Conservation (phyloP, 176 grass and related monocot species). For the Olyra latifolia region DNA sequence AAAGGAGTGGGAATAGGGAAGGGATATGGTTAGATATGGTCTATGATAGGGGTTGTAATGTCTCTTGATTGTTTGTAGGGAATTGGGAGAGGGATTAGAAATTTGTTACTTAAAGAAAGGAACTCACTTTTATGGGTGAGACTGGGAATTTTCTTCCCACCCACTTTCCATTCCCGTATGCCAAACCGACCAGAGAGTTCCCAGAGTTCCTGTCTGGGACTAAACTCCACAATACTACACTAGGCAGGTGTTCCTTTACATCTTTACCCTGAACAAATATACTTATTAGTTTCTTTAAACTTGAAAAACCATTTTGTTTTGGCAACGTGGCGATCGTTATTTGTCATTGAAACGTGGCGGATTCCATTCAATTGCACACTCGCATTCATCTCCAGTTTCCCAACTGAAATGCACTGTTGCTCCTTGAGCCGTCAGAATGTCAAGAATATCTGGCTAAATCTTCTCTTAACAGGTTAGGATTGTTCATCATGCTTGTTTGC, state of each 20-base stretch:
- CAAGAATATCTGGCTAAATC: slow-evolving; percentile 1
- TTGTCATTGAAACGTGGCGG: neutral
- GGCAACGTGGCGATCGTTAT: neutral
- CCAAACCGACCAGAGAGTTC: too few relatives aligned
- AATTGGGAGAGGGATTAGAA: too few relatives aligned
- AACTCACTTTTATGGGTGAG: too few relatives aligned
- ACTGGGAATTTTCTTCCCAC: too few relatives aligned
- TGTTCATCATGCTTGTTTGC: neutral
- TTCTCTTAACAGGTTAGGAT: neutral
- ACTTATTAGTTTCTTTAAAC: neutral
- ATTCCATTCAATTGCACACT: neutral
- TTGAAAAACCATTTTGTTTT: neutral
- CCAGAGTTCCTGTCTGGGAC: neutral
- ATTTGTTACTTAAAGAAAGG: too few relatives aligned
- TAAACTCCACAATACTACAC: neutral
- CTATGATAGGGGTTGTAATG: too few relatives aligned
- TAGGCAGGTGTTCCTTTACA: neutral
- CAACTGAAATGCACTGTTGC: neutral
- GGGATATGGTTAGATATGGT: too few relatives aligned
- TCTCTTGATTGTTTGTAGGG: too few relatives aligned
- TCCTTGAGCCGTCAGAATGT: neutral
- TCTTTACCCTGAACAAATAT: neutral
- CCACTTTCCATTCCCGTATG: too few relatives aligned
- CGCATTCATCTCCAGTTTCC: neutral
- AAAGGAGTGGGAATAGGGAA: too few relatives aligned